Percentiles rank a stretch among this genome's conserved stretches.
Evolutionary conservation across 2,329 filamentous ascomycete genomes (phyloP).

Genomic region (Seiridium cupressi): DNA sequence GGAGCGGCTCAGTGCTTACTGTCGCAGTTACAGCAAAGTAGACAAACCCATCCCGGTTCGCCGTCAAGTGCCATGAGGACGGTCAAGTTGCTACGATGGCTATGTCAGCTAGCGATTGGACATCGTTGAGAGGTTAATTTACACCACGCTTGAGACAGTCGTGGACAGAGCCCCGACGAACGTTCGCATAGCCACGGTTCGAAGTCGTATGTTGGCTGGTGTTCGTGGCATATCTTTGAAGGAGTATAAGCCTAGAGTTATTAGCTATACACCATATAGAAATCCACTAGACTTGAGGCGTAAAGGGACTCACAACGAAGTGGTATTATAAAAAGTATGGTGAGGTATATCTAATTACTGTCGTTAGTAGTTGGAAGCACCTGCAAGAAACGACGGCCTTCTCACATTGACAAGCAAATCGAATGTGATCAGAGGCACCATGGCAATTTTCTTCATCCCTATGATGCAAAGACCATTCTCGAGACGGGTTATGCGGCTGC

Average conservation of each 20-base stretch:
- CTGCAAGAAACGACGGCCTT: background rate
- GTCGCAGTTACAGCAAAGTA: conserved; percentile 65
- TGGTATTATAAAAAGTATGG: conserved; percentile 61
- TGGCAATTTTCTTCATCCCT: conserved; percentile 56
- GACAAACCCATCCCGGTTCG: conserved; percentile 63
- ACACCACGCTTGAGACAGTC: conserved; percentile 57
- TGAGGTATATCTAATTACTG: conserved; percentile 50
- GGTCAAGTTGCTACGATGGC: conserved; percentile 49
- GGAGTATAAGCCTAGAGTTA: conserved; percentile 47
- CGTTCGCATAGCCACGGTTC: conserved; percentile 53
- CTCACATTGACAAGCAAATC: conserved; percentile 57
- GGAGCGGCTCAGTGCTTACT: conserved; percentile 36
- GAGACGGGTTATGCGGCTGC: conserved; percentile 55
- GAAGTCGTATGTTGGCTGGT: conserved; percentile 40
- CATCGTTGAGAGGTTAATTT: conserved; percentile 19
- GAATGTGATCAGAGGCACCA: conserved; percentile 61
- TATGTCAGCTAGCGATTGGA: background rate
- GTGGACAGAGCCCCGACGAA: conserved; percentile 59
- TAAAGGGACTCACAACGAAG: conserved; percentile 44
- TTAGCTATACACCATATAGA: background rate
- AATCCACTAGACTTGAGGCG: background rate
- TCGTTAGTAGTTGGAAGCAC: background rate
- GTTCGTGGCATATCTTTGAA: conserved; percentile 46
- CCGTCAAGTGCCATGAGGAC: conserved; percentile 58
- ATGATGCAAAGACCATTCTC: conserved; percentile 57